Evolutionary conservation across 345 rosid species (phyloP), one percentile per base, ranked within the genome.

Genomic region (Ricinus communis): DNA sequence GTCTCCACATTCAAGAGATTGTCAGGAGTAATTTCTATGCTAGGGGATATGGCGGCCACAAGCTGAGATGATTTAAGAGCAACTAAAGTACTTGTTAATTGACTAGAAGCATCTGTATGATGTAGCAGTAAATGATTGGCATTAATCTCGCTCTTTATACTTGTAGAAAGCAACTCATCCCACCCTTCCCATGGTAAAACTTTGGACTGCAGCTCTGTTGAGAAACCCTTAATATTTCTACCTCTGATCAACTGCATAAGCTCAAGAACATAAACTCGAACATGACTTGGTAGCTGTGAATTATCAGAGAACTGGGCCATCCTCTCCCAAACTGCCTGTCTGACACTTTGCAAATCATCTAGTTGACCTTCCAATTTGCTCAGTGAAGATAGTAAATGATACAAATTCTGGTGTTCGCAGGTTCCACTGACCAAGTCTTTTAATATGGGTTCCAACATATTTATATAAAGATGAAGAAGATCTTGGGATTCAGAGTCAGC

Each of bases 51-150:
- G 76, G 84, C 68, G 62, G 85, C 83, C 16, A 76, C 85, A 59
- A 95, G 87, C 81, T 89, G 96, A 70, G 97, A 84, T 43, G 99
- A 87, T 80, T 86, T 89, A n/a, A 95, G 96, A 70, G 98, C 93
- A 33, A 93, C 98, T 64, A 95, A 76, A 66, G 96, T 88, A 76
- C 84, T 86, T 51, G 94, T 83, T 60, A 90, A 85, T 81, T 88
- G 82, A 80, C 79, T 85, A 61, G 92, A 86, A 76, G 85, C 50
- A 77, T 86, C 91, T 59, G 82, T 62, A 62, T 81, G 71, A 69
- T 88, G 91, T 9, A 74, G 81, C 71, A 78, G 74, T 11, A 81
- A 77, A 21, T 57, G 74, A 85, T 65, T 60, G 45, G 68, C 68
- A 25, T 80, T 62, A 30, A 69, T 72, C 74, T 76, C 90, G 43